Evolutionary conservation across 495 filamentous ascomycete genomes (phyloP), one percentile per base, ranked within the genome.

Genomic region (Hapsidospora chrysogenum): DNA sequence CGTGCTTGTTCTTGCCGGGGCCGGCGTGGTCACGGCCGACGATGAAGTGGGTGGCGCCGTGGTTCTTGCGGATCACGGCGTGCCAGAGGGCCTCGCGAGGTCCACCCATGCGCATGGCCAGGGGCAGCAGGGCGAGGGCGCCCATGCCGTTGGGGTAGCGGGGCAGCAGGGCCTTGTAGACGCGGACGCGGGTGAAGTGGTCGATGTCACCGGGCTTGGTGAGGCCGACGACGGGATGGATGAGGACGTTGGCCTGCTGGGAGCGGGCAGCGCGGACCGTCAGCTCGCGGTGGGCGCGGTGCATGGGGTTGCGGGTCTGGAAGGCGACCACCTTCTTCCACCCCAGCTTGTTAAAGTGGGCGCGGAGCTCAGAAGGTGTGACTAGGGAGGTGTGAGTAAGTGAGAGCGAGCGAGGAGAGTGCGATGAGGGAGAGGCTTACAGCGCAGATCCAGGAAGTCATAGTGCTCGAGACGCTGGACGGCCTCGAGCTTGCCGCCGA

Each of bases 61-160:
- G 85, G 61, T 97, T 97, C 73, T 96, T 97, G 48, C 89, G 85
- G 70, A 97, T 97, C 50, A 97, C 96, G 43, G 89, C 89, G 67
- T 97, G 89, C 89, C 89, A 97, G 63, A 97, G 85, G 43, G 89
- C 89, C 68, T 97, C 89, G 44, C 89, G 81, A 33, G 89, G 89
- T 46, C 89, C 89, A 47, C 85, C 89, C 89, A 97, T 97, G 51
- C 89, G 81, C 89, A 97, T 97, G 42, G 89, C 89, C 34, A 97
- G 68, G 29, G 86, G 85, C 3, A 97, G 71, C 25, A 97, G 81
- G 63, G 85, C 89, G 42, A 97, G 79, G 28, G 92, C 85, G 39
- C 89, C 89, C 89, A 97, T 97, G 45, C 89, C 89, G 56, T 96
- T 97, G 52, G 89, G 89, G 64, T 97, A 97, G 49, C 92, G 77